phyloP scores from a whole-genome alignment of 2,329 filamentous ascomycete species.

The Phaeosphaeria sp. region DNA sequence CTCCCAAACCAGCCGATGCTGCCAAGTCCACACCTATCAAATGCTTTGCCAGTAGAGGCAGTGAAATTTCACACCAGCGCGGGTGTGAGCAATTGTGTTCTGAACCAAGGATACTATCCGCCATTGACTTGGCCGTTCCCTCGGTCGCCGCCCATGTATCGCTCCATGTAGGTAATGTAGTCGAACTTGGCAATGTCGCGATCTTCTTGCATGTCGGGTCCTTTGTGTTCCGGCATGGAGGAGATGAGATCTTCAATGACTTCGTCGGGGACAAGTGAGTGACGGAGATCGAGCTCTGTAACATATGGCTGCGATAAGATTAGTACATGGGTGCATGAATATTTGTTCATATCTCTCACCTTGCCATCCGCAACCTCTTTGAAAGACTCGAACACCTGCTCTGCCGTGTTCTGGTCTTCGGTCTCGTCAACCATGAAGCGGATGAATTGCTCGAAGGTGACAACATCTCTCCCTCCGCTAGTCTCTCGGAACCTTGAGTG shows the following conservation, averaged over 20 bases:
- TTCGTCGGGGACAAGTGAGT: slow-evolving; percentile 94
- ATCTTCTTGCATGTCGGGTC: slow-evolving; percentile 86
- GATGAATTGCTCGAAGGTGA: slow-evolving; percentile 98
- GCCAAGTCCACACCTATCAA: background rate
- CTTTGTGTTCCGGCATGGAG: slow-evolving; percentile 83
- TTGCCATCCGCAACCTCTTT: slow-evolving; percentile 97
- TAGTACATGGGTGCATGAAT: slow-evolving; percentile 8
- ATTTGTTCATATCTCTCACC: slow-evolving; percentile 49
- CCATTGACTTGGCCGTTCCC: slow-evolving; percentile 31
- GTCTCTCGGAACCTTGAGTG: slow-evolving; percentile 91
- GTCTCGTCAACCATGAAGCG: slow-evolving; percentile 99
- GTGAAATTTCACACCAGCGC: slow-evolving; percentile 16
- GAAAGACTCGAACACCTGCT: slow-evolving; percentile 98
- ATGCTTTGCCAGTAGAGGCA: background rate
- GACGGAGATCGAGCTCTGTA: slow-evolving; percentile 93
- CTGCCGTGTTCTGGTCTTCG: slow-evolving; percentile 97
- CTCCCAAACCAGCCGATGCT: background rate
- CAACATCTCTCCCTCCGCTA: slow-evolving; percentile 77
- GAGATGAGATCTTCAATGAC: slow-evolving; percentile 91
- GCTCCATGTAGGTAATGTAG: slow-evolving; percentile 97
- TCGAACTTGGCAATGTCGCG: slow-evolving; percentile 87
- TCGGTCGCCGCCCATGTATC: slow-evolving; percentile 52
- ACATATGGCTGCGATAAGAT: slow-evolving; percentile 74
- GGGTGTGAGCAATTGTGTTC: slow-evolving; percentile 17
- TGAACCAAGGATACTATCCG: slow-evolving; percentile 26